Base-by-base conservation (phyloP, 2,329 filamentous ascomycete species). In the Penicillium expansum region DNA sequence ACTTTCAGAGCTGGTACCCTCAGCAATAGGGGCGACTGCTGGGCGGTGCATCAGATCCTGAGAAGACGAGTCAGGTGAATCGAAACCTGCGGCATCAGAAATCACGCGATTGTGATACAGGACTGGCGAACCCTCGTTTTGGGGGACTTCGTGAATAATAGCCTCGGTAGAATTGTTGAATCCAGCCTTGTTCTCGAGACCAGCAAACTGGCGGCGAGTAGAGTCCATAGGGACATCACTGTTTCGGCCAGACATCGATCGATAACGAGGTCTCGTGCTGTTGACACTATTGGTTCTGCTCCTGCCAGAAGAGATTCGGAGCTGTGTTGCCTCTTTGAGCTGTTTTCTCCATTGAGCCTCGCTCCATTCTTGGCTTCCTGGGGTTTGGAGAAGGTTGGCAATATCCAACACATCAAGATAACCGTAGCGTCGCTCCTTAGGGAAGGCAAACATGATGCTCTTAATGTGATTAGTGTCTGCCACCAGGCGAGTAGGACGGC, bases 371-470 rank as follows among this genome's bases (percentile, higher is more conserved):
- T 83, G 77, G 72, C 89, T 96, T 20, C 89, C 90, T 3, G 91
- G 83, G 3, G 88, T 87, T 61, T 89, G 82, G 59, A 99, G 92
- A 41, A 97, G 78, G 52, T 83, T 83, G 4, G 88, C 86, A 16
- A 97, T 90, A 70, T 99, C 94, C 55, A 92, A 76, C 35, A 92
- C 86, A 68, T 97, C 94, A 27, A 99, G 77, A 68, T 97, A 97
- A 0, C 93, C 92, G 68, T 96, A 96, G 62, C 90, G 84, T 52
- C 87, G 86, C 65, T 94, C 86, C 66, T 90, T 91, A 0, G 94
- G 93, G 87, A 99, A 95, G 6, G 92, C 94, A 73, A 97, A 99
- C 94, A 99, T 99, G 62, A 99, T 81, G 55, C 94, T 96, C 44
- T 91, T 86, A 4, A 90, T 81, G 74, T 97, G 92, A 43, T 92